Percentiles rank a stretch among this genome's conserved stretches.
phyloP scores from a whole-genome alignment of 2,329 filamentous ascomycete species.

The Capronia americana region DNA sequence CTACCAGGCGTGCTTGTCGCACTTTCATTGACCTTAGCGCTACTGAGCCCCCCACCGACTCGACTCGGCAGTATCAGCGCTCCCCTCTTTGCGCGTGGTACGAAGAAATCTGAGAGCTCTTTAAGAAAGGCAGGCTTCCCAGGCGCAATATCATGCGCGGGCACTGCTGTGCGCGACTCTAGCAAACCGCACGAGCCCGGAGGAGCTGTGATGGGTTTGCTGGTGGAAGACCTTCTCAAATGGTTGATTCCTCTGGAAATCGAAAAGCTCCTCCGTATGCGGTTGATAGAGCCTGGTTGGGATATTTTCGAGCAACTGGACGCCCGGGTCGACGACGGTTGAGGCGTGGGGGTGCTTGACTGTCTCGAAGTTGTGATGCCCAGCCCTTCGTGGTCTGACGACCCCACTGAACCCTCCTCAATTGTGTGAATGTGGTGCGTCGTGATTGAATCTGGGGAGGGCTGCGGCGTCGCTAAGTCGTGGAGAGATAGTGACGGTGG shows the following conservation, averaged over 20 bases:
- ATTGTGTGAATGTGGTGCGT: not conserved
- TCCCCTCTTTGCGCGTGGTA: conserved; percentile 21
- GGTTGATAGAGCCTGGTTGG: not conserved
- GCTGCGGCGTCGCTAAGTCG: not conserved
- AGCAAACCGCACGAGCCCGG: conserved; percentile 2
- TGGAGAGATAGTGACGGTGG: not conserved
- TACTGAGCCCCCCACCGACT: not conserved
- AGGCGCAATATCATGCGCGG: conserved; percentile 19
- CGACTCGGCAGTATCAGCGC: conserved; percentile 29
- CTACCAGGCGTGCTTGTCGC: not conserved
- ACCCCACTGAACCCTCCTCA: not conserved
- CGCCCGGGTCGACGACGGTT: not conserved
- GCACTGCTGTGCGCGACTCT: conserved; percentile 14
- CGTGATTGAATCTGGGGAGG: not conserved
- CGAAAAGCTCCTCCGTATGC: conserved; percentile 4
- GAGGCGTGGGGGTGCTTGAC: not conserved
- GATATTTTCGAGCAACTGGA: not conserved
- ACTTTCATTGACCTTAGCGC: conserved; percentile 1
- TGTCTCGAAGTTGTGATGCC: not conserved
- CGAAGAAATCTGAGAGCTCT: conserved; percentile 37
- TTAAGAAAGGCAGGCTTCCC: conserved; percentile 26
- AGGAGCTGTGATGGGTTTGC: conserved; percentile 1
- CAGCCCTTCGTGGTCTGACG: not conserved
- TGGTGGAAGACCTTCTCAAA: conserved; percentile 7
- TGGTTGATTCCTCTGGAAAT: conserved; percentile 9